phyloP scores from a whole-genome alignment of 768 basidiomycete genomes.

The Cantharellus cinnabarinus region DNA sequence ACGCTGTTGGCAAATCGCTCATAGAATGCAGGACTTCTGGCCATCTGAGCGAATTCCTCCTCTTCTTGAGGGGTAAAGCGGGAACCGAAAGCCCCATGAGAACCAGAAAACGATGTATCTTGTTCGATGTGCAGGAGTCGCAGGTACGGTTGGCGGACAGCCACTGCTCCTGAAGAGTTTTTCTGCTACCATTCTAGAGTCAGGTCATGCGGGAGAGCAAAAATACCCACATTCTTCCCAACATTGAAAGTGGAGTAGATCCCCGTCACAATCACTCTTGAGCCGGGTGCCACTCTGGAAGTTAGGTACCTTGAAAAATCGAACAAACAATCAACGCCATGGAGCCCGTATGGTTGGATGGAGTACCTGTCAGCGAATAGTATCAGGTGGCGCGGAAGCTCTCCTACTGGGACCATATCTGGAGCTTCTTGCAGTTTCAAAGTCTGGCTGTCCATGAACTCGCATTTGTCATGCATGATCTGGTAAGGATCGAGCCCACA shows the following conservation, averaged over 20 bases:
- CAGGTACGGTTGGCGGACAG: conserved; percentile 84
- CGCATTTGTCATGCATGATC: conserved; percentile 84
- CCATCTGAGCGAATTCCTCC: conserved; percentile 86
- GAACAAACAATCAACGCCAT: neutral
- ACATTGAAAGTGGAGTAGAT: conserved; percentile 94
- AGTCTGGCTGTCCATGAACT: conserved; percentile 88
- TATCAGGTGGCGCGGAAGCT: conserved; percentile 86
- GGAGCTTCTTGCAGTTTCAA: conserved; percentile 97
- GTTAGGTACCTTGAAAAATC: conserved; percentile 39
- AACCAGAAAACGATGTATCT: conserved; percentile 54
- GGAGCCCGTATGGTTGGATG: neutral
- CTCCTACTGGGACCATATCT: conserved; percentile 98
- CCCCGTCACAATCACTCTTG: conserved; percentile 86
- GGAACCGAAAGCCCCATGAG: conserved; percentile 66
- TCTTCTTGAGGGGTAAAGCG: conserved; percentile 92
- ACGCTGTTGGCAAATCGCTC: conserved; percentile 88
- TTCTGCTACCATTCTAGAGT: conserved; percentile 11
- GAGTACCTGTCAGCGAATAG: conserved; percentile 62
- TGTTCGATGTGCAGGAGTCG: conserved; percentile 83
- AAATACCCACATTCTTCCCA: conserved; percentile 46
- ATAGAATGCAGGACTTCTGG: conserved; percentile 72
- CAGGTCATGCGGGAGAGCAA: neutral
- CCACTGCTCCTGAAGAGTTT: conserved; percentile 47
- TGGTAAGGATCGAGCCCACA: conserved; percentile 93
- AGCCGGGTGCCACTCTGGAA: conserved; percentile 85